These are phyloP conservation scores for Mycena epipterygia DNA, from an alignment of 768 basidiomycete species.

Conservation along the genomic window DNA sequence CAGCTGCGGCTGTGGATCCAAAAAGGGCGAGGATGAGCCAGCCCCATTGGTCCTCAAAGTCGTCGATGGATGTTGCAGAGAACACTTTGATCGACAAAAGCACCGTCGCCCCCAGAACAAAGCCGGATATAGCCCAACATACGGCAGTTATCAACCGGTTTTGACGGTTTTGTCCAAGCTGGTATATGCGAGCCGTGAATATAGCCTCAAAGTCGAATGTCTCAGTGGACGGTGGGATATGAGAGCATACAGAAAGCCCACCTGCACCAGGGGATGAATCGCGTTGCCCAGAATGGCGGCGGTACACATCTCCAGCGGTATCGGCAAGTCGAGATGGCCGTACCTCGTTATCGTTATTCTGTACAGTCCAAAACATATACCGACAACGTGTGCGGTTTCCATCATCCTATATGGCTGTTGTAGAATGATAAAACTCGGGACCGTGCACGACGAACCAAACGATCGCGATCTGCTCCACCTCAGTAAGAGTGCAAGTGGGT, in stretches of 20 bases:
- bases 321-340: conserved; percentile 28
- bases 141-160: conserved; percentile 25
- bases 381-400: conserved; percentile 25
- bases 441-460: conserved; percentile 14
- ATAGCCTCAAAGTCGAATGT: conserved; percentile 7
- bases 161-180: conserved; percentile 13
- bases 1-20: conserved; percentile 18
- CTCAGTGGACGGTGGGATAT: background rate
- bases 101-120: conserved; percentile 28
- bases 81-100: conserved; percentile 30
- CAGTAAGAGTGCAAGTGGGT: background rate
- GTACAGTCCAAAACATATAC: conserved; percentile 33
- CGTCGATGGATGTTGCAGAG: conserved; percentile 12
- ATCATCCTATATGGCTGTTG: background rate
- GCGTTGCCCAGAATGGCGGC: conserved; percentile 32
- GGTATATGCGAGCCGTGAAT: conserved; percentile 34
- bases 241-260: background rate
- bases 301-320: conserved; percentile 26
- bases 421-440: background rate
- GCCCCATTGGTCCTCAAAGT: conserved; percentile 28
- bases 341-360: conserved; percentile 30
- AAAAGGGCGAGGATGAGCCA: conserved; percentile 32
- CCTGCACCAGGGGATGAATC: conserved; percentile 36
- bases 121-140: conserved; percentile 31
- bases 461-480: conserved; percentile 22